These are phyloP conservation scores for Cyberlindnera sargentensis DNA, from an alignment of 805 yeast genomes.

Conservation along the genomic window DNA sequence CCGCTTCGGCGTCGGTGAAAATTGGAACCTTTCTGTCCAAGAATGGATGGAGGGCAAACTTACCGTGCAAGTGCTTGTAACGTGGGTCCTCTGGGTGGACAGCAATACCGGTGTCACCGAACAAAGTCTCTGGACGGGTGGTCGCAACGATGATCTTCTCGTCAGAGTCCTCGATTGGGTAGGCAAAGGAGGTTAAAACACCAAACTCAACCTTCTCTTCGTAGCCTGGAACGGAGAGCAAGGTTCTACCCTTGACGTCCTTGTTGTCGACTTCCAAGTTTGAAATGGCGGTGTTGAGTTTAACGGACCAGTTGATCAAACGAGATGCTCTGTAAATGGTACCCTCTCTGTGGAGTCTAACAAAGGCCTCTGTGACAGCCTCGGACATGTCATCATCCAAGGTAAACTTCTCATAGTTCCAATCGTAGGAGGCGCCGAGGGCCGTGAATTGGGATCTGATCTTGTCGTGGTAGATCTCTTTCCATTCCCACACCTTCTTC, in stretches of 20 bases:
- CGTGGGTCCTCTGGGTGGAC: constrained; percentile 94
- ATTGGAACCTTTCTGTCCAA: constrained; percentile 81
- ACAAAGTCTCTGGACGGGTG: constrained; percentile 97
- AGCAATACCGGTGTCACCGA: constrained; percentile 97
- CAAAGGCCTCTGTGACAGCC: constrained; percentile 88
- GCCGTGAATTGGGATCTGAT: constrained; percentile 79
- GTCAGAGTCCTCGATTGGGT: constrained; percentile 76
- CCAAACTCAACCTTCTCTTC: constrained; percentile 91
- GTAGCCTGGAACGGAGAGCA: constrained; percentile 82
- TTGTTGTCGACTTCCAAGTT: constrained; percentile 95
- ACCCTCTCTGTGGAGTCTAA: constrained; percentile 88
- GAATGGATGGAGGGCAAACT: constrained; percentile 86
- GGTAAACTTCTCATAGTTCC: constrained; percentile 93
- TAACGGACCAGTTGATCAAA: constrained; percentile 94
- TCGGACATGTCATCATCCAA: constrained; percentile 68
- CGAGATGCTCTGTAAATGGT: constrained; percentile 90
- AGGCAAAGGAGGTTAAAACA: constrained; percentile 92
- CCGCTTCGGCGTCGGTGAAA: constrained; percentile 85
- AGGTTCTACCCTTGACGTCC: constrained; percentile 75
- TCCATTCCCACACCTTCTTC: constrained; percentile 96
- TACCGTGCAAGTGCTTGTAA: constrained; percentile 92
- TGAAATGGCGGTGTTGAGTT: constrained; percentile 89
- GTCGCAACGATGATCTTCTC: constrained; percentile 92
- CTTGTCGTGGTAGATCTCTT: constrained; percentile 81
- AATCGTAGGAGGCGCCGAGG: constrained; percentile 95